These are phyloP conservation scores for Coniferiporia sulphurascens DNA, from an alignment of 1,284 basidiomycete genomes.

Conservation along the genomic window DNA sequence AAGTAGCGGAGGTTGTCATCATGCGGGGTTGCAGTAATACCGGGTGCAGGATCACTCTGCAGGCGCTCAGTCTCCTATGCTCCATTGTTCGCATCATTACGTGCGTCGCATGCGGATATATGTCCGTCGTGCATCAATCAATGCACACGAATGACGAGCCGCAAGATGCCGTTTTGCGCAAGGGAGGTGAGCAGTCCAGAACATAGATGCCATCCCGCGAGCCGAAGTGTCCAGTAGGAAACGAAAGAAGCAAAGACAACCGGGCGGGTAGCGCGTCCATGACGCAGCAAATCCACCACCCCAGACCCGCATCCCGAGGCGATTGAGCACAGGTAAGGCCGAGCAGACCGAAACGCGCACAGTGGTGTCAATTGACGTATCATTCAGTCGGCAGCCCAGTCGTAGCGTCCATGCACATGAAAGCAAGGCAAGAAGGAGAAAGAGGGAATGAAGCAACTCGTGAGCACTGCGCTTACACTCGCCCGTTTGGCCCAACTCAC, in stretches of 20 bases:
- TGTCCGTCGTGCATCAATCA: background rate
- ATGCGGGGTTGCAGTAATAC: constrained; percentile 90
- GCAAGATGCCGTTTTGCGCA: background rate
- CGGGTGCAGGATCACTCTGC: constrained; percentile 92
- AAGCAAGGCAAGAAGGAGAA: background rate
- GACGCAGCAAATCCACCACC: background rate
- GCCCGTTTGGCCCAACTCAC: constrained; percentile 26
- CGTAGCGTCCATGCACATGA: background rate
- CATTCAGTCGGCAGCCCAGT: background rate
- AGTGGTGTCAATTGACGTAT: background rate
- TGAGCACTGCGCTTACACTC: background rate
- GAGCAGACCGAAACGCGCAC: background rate
- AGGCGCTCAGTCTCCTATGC: constrained; percentile 93
- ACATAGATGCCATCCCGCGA: background rate
- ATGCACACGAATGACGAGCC: background rate
- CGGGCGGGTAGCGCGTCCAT: background rate
- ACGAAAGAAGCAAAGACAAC: background rate
- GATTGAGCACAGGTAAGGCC: background rate
- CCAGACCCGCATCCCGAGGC: background rate
- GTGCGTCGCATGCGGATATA: background rate
- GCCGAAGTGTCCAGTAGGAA: background rate
- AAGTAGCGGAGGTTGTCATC: constrained; percentile 99
- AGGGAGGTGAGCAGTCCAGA: background rate
- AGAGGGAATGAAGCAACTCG: constrained; percentile 7
- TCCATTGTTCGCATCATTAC: background rate